These are phyloP conservation scores for Fusarium sp. DNA, from an alignment of 2,329 filamentous ascomycete species.

Conservation along the genomic window DNA sequence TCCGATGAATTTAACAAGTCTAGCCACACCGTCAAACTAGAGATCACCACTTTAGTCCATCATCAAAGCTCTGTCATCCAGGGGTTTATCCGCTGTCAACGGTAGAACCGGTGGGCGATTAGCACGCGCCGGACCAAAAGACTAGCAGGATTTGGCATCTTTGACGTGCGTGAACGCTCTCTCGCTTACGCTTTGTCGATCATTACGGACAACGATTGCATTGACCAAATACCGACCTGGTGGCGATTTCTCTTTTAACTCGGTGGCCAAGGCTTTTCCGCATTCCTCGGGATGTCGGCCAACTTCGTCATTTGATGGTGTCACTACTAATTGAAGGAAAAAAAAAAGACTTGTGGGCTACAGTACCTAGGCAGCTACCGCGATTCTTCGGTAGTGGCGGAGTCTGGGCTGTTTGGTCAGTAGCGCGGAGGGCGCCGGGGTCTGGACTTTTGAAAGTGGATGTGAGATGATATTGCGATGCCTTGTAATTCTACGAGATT, in stretches of 20 bases:
- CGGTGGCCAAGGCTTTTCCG: not conserved
- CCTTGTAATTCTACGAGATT: not conserved
- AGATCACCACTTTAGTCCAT: not conserved
- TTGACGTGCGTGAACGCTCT: not conserved
- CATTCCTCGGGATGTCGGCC: not conserved
- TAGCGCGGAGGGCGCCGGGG: not conserved
- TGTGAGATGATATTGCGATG: not conserved
- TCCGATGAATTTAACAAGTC: too few species aligned
- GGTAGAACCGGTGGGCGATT: constrained; percentile 10
- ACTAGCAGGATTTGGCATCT: not conserved
- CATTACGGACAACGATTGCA: not conserved
- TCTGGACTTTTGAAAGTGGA: not conserved
- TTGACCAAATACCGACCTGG: not conserved
- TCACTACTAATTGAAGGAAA: too few species aligned
- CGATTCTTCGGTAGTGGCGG: not conserved
- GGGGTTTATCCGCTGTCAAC: constrained; percentile 14
- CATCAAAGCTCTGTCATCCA: not conserved
- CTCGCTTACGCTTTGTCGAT: not conserved
- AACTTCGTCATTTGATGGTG: not conserved
- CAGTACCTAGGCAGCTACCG: not conserved
- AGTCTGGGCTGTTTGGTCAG: not conserved
- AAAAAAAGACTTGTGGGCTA: not conserved
- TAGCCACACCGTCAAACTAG: not conserved
- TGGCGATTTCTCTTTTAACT: not conserved
- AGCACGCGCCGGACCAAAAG: not conserved